These are phyloP conservation scores for Phylloporus gajari DNA, from an alignment of 1,284 basidiomycete species.

Conservation along the genomic window DNA sequence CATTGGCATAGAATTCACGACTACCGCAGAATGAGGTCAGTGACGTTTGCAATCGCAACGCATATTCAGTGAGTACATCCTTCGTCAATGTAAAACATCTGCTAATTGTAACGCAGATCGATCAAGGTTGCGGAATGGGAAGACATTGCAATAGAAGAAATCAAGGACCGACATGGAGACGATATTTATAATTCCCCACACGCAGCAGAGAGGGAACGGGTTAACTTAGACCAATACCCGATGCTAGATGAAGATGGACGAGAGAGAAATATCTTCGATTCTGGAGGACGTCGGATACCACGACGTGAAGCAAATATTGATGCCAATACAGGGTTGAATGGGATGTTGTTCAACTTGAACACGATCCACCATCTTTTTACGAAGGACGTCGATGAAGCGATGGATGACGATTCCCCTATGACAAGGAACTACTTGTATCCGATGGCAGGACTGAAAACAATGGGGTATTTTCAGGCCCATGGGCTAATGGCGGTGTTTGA, in stretches of 20 bases:
- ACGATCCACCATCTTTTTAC: constrained; percentile 6
- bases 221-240: neutral
- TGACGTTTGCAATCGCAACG: constrained; percentile 13
- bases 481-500: constrained; percentile 2
- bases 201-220: neutral
- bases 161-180: neutral
- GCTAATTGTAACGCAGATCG: constrained; percentile 3
- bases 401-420: neutral
- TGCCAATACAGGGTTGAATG: neutral
- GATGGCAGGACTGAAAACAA: constrained; percentile 7
- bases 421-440: constrained; percentile 14
- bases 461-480: constrained; percentile 10
- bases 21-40: neutral
- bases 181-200: neutral
- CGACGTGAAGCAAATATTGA: neutral
- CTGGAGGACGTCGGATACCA: constrained; percentile 4
- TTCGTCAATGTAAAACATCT: too few relatives aligned
- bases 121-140: constrained; percentile 5
- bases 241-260: constrained; percentile 4
- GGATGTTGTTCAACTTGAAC: constrained; percentile 9
- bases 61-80: constrained; percentile 12
- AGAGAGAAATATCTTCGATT: neutral
- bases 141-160: neutral
- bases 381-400: neutral
- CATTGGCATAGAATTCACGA: constrained; percentile 7